Evolutionary conservation across 306 rosid genomes (phyloP).

Genomic region (Abrus precatorius): DNA sequence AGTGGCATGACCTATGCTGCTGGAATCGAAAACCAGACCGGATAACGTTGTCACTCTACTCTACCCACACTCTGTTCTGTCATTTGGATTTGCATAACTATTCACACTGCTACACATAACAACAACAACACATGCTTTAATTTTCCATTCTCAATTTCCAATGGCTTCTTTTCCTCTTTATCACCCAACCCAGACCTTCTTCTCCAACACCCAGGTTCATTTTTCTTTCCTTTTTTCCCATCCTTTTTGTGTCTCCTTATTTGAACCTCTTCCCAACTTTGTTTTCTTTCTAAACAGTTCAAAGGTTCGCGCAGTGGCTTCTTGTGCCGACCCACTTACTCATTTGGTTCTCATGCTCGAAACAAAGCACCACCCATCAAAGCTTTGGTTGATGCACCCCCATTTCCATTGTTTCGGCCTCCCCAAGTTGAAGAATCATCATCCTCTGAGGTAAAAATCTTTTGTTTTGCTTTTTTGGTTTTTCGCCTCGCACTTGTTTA

Average conservation of each 20-base stretch:
- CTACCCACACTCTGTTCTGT: neutral
- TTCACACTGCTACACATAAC: neutral
- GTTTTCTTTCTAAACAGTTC: constrained; percentile 53
- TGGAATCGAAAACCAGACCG: neutral
- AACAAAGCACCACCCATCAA: constrained; percentile 58
- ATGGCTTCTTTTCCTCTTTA: constrained; percentile 74
- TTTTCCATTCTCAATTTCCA: constrained; percentile 29
- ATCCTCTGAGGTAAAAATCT: constrained; percentile 65
- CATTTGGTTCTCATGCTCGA: constrained; percentile 45
- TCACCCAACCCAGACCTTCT: constrained; percentile 62
- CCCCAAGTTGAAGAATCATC: constrained; percentile 62
- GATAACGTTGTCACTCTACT: neutral
- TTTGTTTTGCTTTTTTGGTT: neutral
- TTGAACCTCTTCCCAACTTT: constrained; percentile 8
- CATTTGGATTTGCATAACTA: neutral
- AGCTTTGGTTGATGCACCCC: constrained; percentile 62
- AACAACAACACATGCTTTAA: constrained; percentile 16
- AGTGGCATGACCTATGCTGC: too few species aligned
- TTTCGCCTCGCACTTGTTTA: neutral
- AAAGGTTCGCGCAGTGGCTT: constrained; percentile 59
- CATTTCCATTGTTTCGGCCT: constrained; percentile 74
- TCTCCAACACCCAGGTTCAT: constrained; percentile 70
- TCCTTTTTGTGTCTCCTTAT: neutral
- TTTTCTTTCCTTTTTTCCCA: constrained; percentile 33
- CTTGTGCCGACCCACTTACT: constrained; percentile 57